phyloP scores from a whole-genome alignment of 2,329 filamentous ascomycete genomes.

The Hymenoscyphus albidus region DNA sequence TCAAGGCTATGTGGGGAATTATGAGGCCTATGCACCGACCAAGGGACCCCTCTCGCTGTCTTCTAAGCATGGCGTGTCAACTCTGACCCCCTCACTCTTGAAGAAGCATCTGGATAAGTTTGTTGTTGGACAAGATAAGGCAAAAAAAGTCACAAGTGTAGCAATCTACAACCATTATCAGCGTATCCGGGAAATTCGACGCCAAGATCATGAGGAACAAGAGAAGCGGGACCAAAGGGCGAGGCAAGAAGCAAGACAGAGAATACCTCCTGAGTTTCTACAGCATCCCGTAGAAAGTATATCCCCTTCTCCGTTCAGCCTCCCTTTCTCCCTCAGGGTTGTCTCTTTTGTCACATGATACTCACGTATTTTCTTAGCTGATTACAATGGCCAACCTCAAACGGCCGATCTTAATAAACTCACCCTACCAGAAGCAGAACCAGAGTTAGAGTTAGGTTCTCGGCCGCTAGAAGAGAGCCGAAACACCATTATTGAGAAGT shows the following conservation, averaged over 20 bases:
- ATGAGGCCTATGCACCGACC: slow-evolving; percentile 59
- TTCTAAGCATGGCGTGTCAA: slow-evolving; percentile 53
- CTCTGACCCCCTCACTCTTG: slow-evolving; percentile 64
- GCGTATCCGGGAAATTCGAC: slow-evolving; percentile 69
- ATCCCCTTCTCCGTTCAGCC: slow-evolving; percentile 24
- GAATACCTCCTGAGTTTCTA: slow-evolving; percentile 41
- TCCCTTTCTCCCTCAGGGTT: not conserved
- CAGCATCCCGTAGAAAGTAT: slow-evolving; percentile 76
- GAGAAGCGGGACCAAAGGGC: slow-evolving; percentile 60
- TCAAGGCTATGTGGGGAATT: slow-evolving; percentile 56
- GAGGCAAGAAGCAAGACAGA: slow-evolving; percentile 42
- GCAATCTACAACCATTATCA: slow-evolving; percentile 98
- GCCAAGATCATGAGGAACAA: slow-evolving; percentile 72
- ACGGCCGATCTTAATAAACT: slow-evolving; percentile 29
- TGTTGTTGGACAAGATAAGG: slow-evolving; percentile 91
- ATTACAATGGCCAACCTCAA: slow-evolving; percentile 48
- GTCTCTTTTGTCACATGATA: slow-evolving; percentile 12
- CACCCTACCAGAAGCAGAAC: slow-evolving; percentile 7
- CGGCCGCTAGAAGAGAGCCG: slow-evolving; percentile 19
- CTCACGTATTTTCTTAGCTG: slow-evolving; percentile 46
- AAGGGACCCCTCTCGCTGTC: slow-evolving; percentile 54
- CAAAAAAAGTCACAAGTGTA: slow-evolving; percentile 88
- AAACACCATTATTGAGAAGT: slow-evolving; percentile 70
- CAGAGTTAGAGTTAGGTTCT: slow-evolving; percentile 26
- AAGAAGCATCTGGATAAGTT: slow-evolving; percentile 94